Evolutionary conservation across 163 green algal genomes (phyloP).

Genomic region (Scenedesmus sp.): DNA sequence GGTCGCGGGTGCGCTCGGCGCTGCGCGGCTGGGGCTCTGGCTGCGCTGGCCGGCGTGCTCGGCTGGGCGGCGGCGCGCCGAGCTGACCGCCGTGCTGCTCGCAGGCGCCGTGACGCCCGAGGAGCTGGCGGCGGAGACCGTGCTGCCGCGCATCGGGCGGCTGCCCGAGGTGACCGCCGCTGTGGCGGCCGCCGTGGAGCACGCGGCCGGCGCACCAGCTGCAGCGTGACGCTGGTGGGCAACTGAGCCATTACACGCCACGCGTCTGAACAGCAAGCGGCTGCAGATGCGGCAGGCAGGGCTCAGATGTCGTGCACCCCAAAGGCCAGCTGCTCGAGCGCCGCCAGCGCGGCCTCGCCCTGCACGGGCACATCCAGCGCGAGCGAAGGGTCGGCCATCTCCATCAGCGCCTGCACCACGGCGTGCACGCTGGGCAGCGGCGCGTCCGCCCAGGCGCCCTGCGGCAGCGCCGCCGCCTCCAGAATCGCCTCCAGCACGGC

Average conservation of each 20-base stretch:
- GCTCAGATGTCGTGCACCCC: neutral
- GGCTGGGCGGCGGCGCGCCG: neutral
- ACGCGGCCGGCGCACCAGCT: neutral
- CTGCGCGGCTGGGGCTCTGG: neutral
- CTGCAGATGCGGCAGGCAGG: neutral
- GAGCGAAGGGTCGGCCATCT: neutral
- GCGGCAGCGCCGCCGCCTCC: slow-evolving; percentile 15
- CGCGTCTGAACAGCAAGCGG: neutral
- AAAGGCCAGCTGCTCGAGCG: neutral
- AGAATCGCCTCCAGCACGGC: slow-evolving; percentile 12
- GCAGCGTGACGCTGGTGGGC: neutral
- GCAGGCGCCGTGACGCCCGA: slow-evolving; percentile 28
- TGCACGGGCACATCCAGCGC: neutral
- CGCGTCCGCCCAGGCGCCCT: neutral
- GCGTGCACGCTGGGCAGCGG: neutral
- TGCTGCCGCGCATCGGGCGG: slow-evolving; percentile 25
- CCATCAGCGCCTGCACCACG: neutral
- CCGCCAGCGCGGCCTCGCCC: neutral
- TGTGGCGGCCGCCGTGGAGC: slow-evolving; percentile 27
- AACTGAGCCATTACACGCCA: too few relatives aligned
- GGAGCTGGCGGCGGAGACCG: slow-evolving; percentile 29
- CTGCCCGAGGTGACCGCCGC: slow-evolving; percentile 19
- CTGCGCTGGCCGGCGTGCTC: neutral
- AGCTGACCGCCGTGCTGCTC: neutral
- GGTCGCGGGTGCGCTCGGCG: slow-evolving; percentile 33